Conservation (phyloP, 495 filamentous ascomycete species). For the Xylaria longipes region DNA sequence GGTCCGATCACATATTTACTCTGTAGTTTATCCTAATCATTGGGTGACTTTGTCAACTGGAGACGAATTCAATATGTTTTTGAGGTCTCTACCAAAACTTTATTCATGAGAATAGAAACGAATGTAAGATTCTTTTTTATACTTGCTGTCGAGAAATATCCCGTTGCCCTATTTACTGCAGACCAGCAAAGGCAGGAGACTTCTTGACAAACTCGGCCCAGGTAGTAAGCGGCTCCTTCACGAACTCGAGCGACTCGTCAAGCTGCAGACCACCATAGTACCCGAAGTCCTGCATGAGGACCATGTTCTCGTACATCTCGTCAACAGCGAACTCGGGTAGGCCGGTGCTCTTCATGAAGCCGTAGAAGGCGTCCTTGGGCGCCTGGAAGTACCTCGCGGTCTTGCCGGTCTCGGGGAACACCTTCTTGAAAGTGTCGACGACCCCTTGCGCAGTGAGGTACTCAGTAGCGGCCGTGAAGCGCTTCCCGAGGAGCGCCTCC, state of each 20-base stretch:
- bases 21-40: not conserved
- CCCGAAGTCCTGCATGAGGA: constrained; percentile 55
- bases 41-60: not conserved
- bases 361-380: constrained; percentile 54
- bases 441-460: constrained; percentile 57
- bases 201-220: constrained; percentile 47
- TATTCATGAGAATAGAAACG: not conserved
- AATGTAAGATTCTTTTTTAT: not conserved
- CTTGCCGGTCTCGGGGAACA: constrained; percentile 56
- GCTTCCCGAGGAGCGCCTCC: constrained; percentile 48
- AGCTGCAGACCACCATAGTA: constrained; percentile 57
- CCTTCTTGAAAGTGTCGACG: constrained; percentile 55
- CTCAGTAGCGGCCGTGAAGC: constrained; percentile 54
- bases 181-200: constrained; percentile 35
- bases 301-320: constrained; percentile 63
- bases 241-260: constrained; percentile 42
- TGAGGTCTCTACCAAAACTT: not conserved
- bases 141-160: not conserved
- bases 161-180: constrained; percentile 33
- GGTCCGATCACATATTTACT: not conserved
- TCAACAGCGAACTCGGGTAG: constrained; percentile 50
- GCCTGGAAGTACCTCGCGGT: constrained; percentile 51
- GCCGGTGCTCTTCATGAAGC: constrained; percentile 43
- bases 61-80: not conserved
- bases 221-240: constrained; percentile 47